A percentile compares a stretch with the other conserved stretches of the same genome.
Evolutionary conservation across 2,329 filamentous ascomycete species (phyloP).

Genomic region (Aspergillus calidoustus): DNA sequence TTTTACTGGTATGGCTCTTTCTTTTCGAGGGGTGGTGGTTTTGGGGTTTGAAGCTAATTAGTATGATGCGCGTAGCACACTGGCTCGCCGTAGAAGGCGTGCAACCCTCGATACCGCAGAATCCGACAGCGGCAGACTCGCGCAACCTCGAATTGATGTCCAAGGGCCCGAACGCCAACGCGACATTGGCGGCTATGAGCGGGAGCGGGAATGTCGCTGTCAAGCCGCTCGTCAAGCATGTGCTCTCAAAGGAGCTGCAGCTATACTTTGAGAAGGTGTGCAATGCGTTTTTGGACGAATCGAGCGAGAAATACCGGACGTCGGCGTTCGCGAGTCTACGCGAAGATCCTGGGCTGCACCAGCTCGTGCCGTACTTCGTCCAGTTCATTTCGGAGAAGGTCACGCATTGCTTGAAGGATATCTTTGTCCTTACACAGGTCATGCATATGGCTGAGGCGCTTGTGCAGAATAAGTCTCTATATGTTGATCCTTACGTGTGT

Average conservation of each 20-base stretch:
- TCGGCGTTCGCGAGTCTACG: slow-evolving; percentile 84
- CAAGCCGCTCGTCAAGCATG: slow-evolving; percentile 92
- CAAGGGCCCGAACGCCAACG: slow-evolving; percentile 87
- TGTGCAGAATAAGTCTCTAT: slow-evolving; percentile 80
- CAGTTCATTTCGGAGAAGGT: slow-evolving; percentile 96
- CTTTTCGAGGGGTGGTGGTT: neutral
- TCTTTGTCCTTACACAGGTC: slow-evolving; percentile 87
- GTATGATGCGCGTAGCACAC: slow-evolving; percentile 65
- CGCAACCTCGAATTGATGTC: slow-evolving; percentile 83
- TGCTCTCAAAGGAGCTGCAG: slow-evolving; percentile 92
- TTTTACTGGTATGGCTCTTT: slow-evolving; percentile 73
- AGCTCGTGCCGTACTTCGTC: slow-evolving; percentile 94
- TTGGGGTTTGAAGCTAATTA: neutral
- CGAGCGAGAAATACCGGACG: slow-evolving; percentile 81
- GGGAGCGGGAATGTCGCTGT: slow-evolving; percentile 83
- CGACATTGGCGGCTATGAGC: slow-evolving; percentile 78
- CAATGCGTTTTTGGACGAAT: slow-evolving; percentile 83
- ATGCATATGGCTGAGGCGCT: slow-evolving; percentile 87
- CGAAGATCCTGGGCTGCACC: slow-evolving; percentile 90
- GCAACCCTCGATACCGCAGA: slow-evolving; percentile 94
- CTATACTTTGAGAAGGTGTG: slow-evolving; percentile 97
- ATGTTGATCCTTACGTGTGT: slow-evolving; percentile 68
- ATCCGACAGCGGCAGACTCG: slow-evolving; percentile 84
- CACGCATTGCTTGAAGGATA: slow-evolving; percentile 87
- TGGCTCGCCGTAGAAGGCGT: slow-evolving; percentile 98